Conservation (phyloP, 345 rosid genomes). For the Litchi chinensis region DNA sequence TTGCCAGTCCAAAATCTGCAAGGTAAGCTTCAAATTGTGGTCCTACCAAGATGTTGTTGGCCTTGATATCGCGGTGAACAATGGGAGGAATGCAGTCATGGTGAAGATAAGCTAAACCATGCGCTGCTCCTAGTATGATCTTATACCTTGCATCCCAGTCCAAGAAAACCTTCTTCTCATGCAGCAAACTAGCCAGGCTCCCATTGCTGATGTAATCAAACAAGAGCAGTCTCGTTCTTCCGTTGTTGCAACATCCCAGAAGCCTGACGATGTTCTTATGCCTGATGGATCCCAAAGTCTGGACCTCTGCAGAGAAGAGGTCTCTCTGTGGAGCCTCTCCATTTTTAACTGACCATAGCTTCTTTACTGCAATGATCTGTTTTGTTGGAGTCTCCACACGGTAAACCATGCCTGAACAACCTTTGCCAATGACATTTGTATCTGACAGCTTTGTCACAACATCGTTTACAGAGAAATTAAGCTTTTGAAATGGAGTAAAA, state of each 20-base stretch:
- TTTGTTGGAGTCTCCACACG: slow-evolving; percentile 55
- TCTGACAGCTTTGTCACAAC: slow-evolving; percentile 51
- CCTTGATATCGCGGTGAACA: slow-evolving; percentile 75
- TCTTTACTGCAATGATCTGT: slow-evolving; percentile 71
- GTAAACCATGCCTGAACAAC: slow-evolving; percentile 71
- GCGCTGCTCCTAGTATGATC: slow-evolving; percentile 67
- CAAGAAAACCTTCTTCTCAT: slow-evolving; percentile 46
- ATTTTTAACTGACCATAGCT: slow-evolving; percentile 60
- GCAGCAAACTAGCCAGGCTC: slow-evolving; percentile 61
- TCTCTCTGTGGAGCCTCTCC: slow-evolving; percentile 55
- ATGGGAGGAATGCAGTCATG: slow-evolving; percentile 75
- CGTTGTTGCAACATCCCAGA: slow-evolving; percentile 63
- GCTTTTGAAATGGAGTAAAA: slow-evolving; percentile 69
- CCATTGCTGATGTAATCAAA: slow-evolving; percentile 73
- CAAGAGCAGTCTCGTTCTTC: slow-evolving; percentile 60
- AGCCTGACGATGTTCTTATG: slow-evolving; percentile 76
- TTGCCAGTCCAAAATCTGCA: slow-evolving; percentile 78
- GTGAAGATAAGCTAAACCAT: slow-evolving; percentile 74
- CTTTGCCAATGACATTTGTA: slow-evolving; percentile 60
- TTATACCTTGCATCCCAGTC: slow-evolving; percentile 75
- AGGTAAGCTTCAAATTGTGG: slow-evolving; percentile 64
- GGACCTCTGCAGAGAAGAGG: slow-evolving; percentile 70
- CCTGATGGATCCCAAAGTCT: slow-evolving; percentile 64
- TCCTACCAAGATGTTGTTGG: slow-evolving; percentile 72
- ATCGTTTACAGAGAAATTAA: slow-evolving; percentile 56